phyloP scores from a whole-genome alignment of 352 stramenopile genomes.

The Pythium volutum region DNA sequence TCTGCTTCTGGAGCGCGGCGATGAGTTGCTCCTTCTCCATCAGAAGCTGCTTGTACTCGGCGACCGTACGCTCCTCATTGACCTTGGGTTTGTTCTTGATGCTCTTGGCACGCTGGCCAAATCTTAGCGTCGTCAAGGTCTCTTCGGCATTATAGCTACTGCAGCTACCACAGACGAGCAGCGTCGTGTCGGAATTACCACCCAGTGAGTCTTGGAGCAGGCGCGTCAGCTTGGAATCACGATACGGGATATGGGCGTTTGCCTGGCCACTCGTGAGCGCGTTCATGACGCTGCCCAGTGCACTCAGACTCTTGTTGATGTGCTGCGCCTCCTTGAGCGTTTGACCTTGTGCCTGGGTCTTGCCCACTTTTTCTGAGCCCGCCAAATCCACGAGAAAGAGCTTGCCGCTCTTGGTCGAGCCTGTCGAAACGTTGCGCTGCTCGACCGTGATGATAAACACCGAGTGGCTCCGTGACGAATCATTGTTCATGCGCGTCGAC shows the following conservation, averaged over 20 bases:
- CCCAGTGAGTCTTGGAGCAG: slow-evolving; percentile 85
- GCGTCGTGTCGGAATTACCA: slow-evolving; percentile 67
- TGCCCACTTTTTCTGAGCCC: slow-evolving; percentile 73
- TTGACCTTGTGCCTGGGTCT: slow-evolving; percentile 88
- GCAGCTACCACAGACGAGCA: slow-evolving; percentile 63
- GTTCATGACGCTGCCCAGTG: slow-evolving; percentile 89
- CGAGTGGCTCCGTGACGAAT: slow-evolving; percentile 91
- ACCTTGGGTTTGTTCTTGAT: slow-evolving; percentile 83
- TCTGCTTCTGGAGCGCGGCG: slow-evolving; percentile 33
- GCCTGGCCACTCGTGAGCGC: slow-evolving; percentile 80
- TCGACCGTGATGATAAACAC: slow-evolving; percentile 98
- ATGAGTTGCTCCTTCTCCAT: slow-evolving; percentile 59
- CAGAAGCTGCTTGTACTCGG: slow-evolving; percentile 65
- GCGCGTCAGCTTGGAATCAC: slow-evolving; percentile 87
- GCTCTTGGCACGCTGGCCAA: slow-evolving; percentile 66
- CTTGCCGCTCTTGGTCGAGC: slow-evolving; percentile 84
- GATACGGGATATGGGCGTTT: slow-evolving; percentile 91
- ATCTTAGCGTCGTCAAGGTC: slow-evolving; percentile 72
- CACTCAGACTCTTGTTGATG: slow-evolving; percentile 91
- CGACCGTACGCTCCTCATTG: slow-evolving; percentile 89
- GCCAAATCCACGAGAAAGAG: slow-evolving; percentile 88
- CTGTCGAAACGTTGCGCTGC: slow-evolving; percentile 61
- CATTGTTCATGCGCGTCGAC: slow-evolving; percentile 90
- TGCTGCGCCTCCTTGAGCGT: slow-evolving; percentile 84
- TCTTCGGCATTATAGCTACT: slow-evolving; percentile 73